A percentile compares a stretch with the other conserved stretches of the same genome.
These are phyloP conservation scores for Plasmodium chabaudi DNA, from an alignment of 169 alveolate genomes.

Conservation along the genomic window DNA sequence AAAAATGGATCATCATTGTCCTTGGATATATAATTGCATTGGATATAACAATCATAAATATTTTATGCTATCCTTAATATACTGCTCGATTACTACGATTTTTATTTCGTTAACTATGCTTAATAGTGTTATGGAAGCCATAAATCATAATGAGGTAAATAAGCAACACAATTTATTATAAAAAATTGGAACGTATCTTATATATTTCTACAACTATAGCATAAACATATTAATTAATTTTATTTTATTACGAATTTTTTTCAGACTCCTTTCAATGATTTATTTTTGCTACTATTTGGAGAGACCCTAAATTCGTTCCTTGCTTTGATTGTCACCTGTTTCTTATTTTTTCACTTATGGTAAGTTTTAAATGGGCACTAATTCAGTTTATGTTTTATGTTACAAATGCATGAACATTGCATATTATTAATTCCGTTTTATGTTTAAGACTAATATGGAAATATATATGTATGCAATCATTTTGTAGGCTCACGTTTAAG, in stretches of 20 bases:
- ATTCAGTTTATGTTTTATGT: not conserved
- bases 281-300: slow-evolving; percentile 85
- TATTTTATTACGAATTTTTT: not conserved
- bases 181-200: slow-evolving; percentile 39
- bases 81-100: slow-evolving; percentile 85
- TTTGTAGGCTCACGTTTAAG: slow-evolving; percentile 79
- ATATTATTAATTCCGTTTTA: too few relatives aligned
- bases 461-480: too few relatives aligned
- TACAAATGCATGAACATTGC: too few relatives aligned
- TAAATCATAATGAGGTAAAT: slow-evolving; percentile 40
- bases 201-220: not conserved
- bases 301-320: slow-evolving; percentile 86
- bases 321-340: slow-evolving; percentile 81
- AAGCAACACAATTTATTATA: not conserved
- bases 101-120: slow-evolving; percentile 81
- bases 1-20: slow-evolving; percentile 94
- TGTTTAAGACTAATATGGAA: too few relatives aligned
- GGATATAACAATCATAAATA: slow-evolving; percentile 92
- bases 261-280: slow-evolving; percentile 85
- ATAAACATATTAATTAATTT: slow-evolving; percentile 9
- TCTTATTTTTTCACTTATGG: slow-evolving; percentile 88
- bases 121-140: slow-evolving; percentile 78
- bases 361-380: not conserved
- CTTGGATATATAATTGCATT: slow-evolving; percentile 92
- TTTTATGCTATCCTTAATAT: slow-evolving; percentile 84